These are phyloP conservation scores for Oryza rufipogon DNA, from an alignment of 176 grass and related monocot genomes.

Conservation along the genomic window DNA sequence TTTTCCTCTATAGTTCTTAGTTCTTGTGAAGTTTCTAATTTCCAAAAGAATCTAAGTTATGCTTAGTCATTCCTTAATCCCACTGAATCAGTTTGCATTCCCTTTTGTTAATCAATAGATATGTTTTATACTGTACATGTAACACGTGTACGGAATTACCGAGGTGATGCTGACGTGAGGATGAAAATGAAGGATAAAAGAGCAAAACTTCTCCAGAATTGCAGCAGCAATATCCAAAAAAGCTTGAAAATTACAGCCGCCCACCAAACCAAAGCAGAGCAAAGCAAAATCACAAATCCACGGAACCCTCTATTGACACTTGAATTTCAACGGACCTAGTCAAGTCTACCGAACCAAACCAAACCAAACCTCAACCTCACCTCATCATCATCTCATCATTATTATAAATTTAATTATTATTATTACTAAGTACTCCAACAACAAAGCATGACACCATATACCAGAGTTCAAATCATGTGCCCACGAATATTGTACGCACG, in stretches of 20 bases:
- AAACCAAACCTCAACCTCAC: background rate
- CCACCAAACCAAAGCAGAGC: too few species aligned
- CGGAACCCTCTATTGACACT: slow-evolving; percentile 40
- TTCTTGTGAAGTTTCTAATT: too few species aligned
- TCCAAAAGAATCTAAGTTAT: too few species aligned
- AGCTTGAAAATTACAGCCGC: background rate
- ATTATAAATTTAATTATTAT: background rate
- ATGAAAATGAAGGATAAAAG: background rate
- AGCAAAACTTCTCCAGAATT: background rate
- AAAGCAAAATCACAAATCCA: slow-evolving; percentile 11
- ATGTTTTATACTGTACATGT: background rate
- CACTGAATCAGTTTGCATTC: background rate
- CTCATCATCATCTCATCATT: slow-evolving; percentile 36
- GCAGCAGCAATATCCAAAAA: background rate
- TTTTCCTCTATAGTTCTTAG: too few species aligned
- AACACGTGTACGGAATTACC: background rate
- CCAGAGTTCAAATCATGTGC: too few species aligned
- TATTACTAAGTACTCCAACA: too few species aligned
- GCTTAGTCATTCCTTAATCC: background rate
- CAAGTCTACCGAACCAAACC: slow-evolving; percentile 46
- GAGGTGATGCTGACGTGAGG: background rate
- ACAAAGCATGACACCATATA: too few species aligned
- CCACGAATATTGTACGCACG: too few species aligned
- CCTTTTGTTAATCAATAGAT: background rate
- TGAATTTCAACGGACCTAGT: slow-evolving; percentile 57